Conservation (phyloP, 1,284 basidiomycete genomes). For the Naganishia liquefaciens region DNA sequence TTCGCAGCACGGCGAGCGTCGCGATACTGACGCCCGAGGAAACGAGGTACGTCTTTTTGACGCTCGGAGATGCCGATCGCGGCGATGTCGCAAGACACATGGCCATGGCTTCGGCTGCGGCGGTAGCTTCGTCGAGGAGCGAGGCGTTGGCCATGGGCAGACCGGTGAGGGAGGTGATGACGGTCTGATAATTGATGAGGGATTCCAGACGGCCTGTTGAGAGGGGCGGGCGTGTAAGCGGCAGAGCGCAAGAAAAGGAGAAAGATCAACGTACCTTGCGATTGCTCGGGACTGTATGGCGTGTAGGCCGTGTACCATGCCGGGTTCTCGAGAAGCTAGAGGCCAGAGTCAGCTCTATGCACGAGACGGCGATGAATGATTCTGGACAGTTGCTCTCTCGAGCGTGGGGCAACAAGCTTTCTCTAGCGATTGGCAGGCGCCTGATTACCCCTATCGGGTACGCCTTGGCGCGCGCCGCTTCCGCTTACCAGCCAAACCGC, state of each 20-base stretch:
- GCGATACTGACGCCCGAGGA: constrained; percentile 80
- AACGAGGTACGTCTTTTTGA: constrained; percentile 78
- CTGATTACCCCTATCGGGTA: too few species aligned
- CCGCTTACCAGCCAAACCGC: too few species aligned
- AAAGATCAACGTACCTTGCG: constrained; percentile 41
- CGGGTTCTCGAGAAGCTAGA: constrained; percentile 88
- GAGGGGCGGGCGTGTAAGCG: constrained; percentile 50
- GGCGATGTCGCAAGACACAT: constrained; percentile 52
- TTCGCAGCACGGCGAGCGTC: constrained; percentile 79
- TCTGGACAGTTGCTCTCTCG: too few species aligned
- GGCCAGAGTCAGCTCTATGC: background rate
- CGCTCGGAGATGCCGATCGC: constrained; percentile 36
- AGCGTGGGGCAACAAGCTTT: background rate
- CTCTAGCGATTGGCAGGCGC: too few species aligned
- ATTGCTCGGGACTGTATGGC: constrained; percentile 61
- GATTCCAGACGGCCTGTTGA: constrained; percentile 95
- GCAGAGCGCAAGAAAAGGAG: background rate
- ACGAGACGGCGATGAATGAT: too few species aligned
- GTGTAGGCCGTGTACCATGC: constrained; percentile 99
- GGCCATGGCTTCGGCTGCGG: constrained; percentile 76
- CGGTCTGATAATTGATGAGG: constrained; percentile 94
- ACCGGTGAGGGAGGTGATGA: constrained; percentile 89
- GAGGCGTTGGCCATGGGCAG: constrained; percentile 96
- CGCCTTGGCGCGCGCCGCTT: too few species aligned
- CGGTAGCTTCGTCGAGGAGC: constrained; percentile 86